These are phyloP conservation scores for Penicillium bialowiezense DNA, from an alignment of 495 filamentous ascomycete species.

Conservation along the genomic window DNA sequence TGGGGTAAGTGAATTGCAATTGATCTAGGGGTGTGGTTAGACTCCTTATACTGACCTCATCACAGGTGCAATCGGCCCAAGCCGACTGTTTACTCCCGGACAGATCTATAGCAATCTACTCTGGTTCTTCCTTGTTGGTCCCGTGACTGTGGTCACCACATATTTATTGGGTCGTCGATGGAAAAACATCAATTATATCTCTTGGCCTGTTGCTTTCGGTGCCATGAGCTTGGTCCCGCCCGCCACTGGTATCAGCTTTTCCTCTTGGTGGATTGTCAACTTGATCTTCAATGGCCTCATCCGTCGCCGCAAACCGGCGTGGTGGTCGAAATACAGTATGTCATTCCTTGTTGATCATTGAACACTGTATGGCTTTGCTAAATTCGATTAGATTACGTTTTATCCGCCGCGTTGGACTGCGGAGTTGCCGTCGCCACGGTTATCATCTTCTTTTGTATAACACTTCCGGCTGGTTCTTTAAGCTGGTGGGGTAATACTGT, in stretches of 20 bases:
- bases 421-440: conserved; percentile 61
- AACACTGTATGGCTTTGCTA: conserved; percentile 40
- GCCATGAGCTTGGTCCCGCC: conserved; percentile 63
- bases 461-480: conserved; percentile 57
- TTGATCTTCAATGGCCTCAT: conserved; percentile 62
- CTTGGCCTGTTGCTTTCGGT: conserved; percentile 67
- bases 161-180: conserved; percentile 55
- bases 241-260: conserved; percentile 66
- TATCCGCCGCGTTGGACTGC: conserved; percentile 58
- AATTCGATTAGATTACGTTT: conserved; percentile 59
- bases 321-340: conserved; percentile 61
- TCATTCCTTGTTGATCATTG: conserved; percentile 46
- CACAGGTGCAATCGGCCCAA: conserved; percentile 57
- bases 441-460: conserved; percentile 67
- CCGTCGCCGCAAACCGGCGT: conserved; percentile 53
- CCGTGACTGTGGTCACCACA: conserved; percentile 52
- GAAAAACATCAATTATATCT: conserved; percentile 52
- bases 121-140: conserved; percentile 62
- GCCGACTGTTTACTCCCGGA: conserved; percentile 64
- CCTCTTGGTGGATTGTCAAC: conserved; percentile 66
- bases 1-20: conserved; percentile 47
- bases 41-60: not conserved
- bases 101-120: conserved; percentile 64
- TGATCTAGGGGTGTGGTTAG: no score
- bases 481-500: conserved; percentile 69